These are phyloP conservation scores for Eustoma russellianum DNA, from an alignment of 257 asterid genomes.

Conservation along the genomic window DNA sequence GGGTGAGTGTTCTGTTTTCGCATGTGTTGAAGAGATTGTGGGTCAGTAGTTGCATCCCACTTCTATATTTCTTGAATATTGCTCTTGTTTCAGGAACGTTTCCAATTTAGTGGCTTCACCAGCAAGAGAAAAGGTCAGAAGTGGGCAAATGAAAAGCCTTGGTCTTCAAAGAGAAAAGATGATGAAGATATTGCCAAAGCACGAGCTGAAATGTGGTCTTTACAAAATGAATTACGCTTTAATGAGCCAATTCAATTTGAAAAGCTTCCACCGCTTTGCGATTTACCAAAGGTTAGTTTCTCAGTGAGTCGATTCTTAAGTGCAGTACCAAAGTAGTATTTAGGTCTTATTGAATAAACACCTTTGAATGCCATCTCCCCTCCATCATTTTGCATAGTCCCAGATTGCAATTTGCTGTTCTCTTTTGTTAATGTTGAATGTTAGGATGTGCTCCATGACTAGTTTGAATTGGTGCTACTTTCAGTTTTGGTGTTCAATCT, in stretches of 20 bases:
- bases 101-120: slow-evolving; percentile 71
- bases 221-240: slow-evolving; percentile 26
- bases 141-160: slow-evolving; percentile 65
- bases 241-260: slow-evolving; percentile 42
- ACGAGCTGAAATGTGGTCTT: slow-evolving; percentile 19
- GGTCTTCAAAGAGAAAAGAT: slow-evolving; percentile 36
- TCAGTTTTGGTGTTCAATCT: too few species aligned
- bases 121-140: slow-evolving; percentile 87
- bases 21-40: too few species aligned
- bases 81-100: slow-evolving; percentile 36
- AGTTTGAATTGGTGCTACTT: too few species aligned
- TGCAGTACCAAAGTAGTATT: too few species aligned
- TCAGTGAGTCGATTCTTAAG: neutral
- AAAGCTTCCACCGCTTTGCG: slow-evolving; percentile 60
- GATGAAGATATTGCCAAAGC: slow-evolving; percentile 24
- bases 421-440: neutral
- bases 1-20: too few species aligned
- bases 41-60: too few species aligned
- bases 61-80: neutral
- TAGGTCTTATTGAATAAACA: too few species aligned
- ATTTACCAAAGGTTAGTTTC: slow-evolving; percentile 58
- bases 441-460: neutral
- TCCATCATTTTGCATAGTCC: too few species aligned
- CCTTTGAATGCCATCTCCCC: too few species aligned
- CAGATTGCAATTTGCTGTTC: neutral